These are phyloP conservation scores for Ustilago loliicola DNA, from an alignment of 1,284 basidiomycete genomes.

Conservation along the genomic window DNA sequence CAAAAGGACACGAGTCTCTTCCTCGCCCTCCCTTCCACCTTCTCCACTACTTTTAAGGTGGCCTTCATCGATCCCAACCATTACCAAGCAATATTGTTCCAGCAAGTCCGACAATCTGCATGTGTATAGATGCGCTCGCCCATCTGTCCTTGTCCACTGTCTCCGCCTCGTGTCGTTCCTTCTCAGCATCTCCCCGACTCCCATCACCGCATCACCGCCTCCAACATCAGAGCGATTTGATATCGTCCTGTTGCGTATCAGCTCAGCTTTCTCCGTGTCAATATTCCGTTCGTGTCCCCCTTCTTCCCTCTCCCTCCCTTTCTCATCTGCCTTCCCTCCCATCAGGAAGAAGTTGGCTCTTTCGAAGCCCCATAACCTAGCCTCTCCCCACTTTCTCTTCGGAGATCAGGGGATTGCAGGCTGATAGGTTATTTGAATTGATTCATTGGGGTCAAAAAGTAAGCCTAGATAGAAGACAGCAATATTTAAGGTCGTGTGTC, in stretches of 20 bases:
- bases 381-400: slow-evolving; percentile 26
- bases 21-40: not conserved
- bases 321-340: not conserved
- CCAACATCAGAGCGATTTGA: not conserved
- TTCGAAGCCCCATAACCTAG: slow-evolving; percentile 55
- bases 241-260: not conserved
- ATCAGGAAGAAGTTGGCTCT: slow-evolving; percentile 28
- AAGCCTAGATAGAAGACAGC: slow-evolving; percentile 48
- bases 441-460: slow-evolving; percentile 55
- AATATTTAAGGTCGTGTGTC: slow-evolving; percentile 57
- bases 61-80: not conserved
- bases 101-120: not conserved
- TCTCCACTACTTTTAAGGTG: slow-evolving; percentile 9
- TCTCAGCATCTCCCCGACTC: not conserved
- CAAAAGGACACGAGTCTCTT: not conserved
- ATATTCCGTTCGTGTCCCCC: not conserved
- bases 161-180: not conserved
- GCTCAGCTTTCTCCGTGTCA: not conserved
- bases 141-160: not conserved
- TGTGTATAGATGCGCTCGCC: not conserved
- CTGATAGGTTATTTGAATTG: slow-evolving; percentile 44
- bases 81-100: not conserved
- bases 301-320: not conserved
- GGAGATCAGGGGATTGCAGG: slow-evolving; percentile 33
- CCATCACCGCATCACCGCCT: not conserved